These are phyloP conservation scores for Saccharomycopsis malanga DNA, from an alignment of 805 yeast genomes.

Conservation along the genomic window DNA sequence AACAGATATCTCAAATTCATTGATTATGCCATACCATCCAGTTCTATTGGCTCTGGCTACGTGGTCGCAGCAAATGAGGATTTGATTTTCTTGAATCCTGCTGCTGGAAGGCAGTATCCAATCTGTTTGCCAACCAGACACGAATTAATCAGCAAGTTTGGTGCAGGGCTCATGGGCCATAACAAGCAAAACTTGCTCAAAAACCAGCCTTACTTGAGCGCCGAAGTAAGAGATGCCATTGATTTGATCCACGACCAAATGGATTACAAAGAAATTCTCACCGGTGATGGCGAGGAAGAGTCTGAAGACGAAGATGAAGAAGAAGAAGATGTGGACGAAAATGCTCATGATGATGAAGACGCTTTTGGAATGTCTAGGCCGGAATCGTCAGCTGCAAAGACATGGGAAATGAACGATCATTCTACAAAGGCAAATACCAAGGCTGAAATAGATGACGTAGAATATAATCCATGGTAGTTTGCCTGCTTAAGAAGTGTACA, in stretches of 20 bases:
- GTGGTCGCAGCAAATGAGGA: neutral
- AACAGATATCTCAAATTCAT: constrained; percentile 1
- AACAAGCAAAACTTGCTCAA: constrained; percentile 44
- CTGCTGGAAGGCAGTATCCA: constrained; percentile 30
- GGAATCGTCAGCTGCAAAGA: constrained; percentile 12
- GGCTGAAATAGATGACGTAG: constrained; percentile 3
- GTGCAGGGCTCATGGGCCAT: constrained; percentile 64
- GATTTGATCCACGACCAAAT: constrained; percentile 56
- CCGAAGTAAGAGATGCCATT: constrained; percentile 59
- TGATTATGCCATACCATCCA: neutral
- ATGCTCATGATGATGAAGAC: constrained; percentile 13
- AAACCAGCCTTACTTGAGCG: constrained; percentile 68
- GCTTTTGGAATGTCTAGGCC: constrained; percentile 12
- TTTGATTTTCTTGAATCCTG: neutral
- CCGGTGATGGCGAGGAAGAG: constrained; percentile 26
- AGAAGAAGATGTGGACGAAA: constrained; percentile 17
- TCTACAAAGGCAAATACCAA: constrained; percentile 6
- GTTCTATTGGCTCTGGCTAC: neutral
- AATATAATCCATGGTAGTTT: constrained; percentile 22
- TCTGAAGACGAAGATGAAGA: constrained; percentile 25
- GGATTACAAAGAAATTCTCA: constrained; percentile 12
- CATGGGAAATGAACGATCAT: constrained; percentile 19
- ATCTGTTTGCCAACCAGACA: constrained; percentile 64
- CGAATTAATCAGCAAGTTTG: constrained; percentile 70
- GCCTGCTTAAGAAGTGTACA: too few species aligned